Conservation (phyloP, 2,329 filamentous ascomycete species). For the Ascosphaera apis region DNA sequence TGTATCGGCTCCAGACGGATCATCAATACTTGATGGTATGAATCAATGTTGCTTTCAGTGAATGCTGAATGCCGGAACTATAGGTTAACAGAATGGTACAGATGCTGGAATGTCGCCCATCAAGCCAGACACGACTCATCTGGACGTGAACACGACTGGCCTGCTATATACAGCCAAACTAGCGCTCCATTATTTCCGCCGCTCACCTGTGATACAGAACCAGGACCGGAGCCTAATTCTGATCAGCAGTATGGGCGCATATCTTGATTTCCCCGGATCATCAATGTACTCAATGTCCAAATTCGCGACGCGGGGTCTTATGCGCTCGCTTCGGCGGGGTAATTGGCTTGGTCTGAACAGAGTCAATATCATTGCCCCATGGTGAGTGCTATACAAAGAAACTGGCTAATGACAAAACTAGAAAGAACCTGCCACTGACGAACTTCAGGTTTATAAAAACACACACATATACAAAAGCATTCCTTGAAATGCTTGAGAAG, state of each 20-base stretch:
- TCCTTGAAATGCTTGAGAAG: too few relatives aligned
- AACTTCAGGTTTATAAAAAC: too few relatives aligned
- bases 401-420: too few relatives aligned
- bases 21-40: slow-evolving; percentile 9
- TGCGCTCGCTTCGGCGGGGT: slow-evolving; percentile 14
- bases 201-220: slow-evolving; percentile 9
- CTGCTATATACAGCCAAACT: slow-evolving; percentile 25
- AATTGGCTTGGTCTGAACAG: slow-evolving; percentile 11
- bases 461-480: too few relatives aligned
- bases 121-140: slow-evolving; percentile 13
- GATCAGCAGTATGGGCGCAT: slow-evolving; percentile 15
- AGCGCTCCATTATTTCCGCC: slow-evolving; percentile 18
- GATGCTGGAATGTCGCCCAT: slow-evolving; percentile 3
- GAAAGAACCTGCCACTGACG: too few relatives aligned
- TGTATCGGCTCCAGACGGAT: slow-evolving; percentile 10
- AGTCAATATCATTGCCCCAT: slow-evolving; percentile 17
- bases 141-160: slow-evolving; percentile 21
- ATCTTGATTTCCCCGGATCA: slow-evolving; percentile 12
- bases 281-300: slow-evolving; percentile 17
- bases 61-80: background rate
- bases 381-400: slow-evolving; percentile 16
- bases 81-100: background rate
- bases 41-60: background rate
- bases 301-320: slow-evolving; percentile 17
- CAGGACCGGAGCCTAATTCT: slow-evolving; percentile 13